Evolutionary conservation across 495 filamentous ascomycete genomes (phyloP), one percentile per base, ranked within the genome.

Genomic region (Monascus purpureus): DNA sequence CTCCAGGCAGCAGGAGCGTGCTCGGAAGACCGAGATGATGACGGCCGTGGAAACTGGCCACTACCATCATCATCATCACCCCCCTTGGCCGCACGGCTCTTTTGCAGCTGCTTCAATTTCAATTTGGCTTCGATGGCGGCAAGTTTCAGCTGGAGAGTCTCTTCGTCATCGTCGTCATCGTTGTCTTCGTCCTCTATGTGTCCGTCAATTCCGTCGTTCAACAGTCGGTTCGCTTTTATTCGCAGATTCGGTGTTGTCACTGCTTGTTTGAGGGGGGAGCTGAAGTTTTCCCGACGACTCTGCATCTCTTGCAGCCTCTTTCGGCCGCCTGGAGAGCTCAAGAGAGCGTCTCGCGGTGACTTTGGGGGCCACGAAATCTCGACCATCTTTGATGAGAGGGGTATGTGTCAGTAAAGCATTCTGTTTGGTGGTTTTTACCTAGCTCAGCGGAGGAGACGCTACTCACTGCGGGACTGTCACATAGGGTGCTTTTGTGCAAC

Each of bases 101-200:
- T 75, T 49, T 82, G 80, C 3, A 96, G 55, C 46, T 79, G 82
- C 52, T 95, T 95, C 41, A 97, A 61, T 57, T 82, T 93, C 28
- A 96, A 60, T 38, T 76, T 74, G 3, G 87, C 82, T 45, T 95
- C 73, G 31, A 97, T 88, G 31, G 77, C 82, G 30, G 81, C 72
- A 14, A 97, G 59, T 45, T 88, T 72, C 39, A 97, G 61, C 38
- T 87, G 65, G 18, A 95, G 52, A 1, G 73, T 86, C 53, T 95
- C 87, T 46, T 95, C 90, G 43, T 97, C 90, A 17, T 96, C 85
- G 0, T 83, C 80, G 5, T 73, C 76, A 2, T 77, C 72, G 1
- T 68, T 65, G 11, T 46, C 47, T 22, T 52, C 47, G 7, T 38
- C 62, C 8, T 50, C 59, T 4, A 63, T 55, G 13, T 44, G 48